Evolutionary conservation across 345 rosid genomes (phyloP), one percentile per base, ranked within the genome.

Genomic region (Acer campestre): DNA sequence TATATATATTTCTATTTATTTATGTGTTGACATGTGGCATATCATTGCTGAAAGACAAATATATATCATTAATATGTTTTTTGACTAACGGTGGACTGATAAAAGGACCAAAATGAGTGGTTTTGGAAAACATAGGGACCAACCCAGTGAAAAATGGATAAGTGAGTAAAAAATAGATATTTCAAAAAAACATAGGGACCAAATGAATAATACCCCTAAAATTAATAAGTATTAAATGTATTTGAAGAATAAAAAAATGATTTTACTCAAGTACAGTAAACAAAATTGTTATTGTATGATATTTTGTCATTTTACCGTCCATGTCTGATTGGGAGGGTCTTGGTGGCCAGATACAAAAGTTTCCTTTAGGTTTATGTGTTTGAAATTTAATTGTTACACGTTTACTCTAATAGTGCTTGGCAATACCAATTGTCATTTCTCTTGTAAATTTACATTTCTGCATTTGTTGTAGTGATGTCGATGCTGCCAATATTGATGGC

Each of bases 401-500:
- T 56, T 44, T 17, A 49, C 31, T 42, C 1, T 23, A 13, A 31
- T 14, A 23, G 40, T 71, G 61, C 18, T 58, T 71, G 51, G 51
- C 11, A 58, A 58, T 14, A 65, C 23, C 63, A 35, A 40, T 20
- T 35, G 31, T 55, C 75, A 71, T 71, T 71, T 55, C 49, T 56
- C 51, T 38, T 71, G 29, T 71, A 71, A 49, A 44, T 51, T 74
- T 49, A 11, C 8, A 5, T 51, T 61, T 84, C 53, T 68, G 27
- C 61, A 9, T 35, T 16, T 71, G 64, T 69, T 56, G 35, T 56
- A 82, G 85, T 74, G 78, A 64, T 75, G 48, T 61, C 71, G 73
- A 4, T 72, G 80, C 61, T 79, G 35, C 27, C 67, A 71, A 72
- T 35, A 77, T 53, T 63, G 80, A 71, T 73, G 78, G 69, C 56